Evolutionary conservation across 2,329 filamentous ascomycete species (phyloP).

Genomic region (Trichoderma guizhouense): DNA sequence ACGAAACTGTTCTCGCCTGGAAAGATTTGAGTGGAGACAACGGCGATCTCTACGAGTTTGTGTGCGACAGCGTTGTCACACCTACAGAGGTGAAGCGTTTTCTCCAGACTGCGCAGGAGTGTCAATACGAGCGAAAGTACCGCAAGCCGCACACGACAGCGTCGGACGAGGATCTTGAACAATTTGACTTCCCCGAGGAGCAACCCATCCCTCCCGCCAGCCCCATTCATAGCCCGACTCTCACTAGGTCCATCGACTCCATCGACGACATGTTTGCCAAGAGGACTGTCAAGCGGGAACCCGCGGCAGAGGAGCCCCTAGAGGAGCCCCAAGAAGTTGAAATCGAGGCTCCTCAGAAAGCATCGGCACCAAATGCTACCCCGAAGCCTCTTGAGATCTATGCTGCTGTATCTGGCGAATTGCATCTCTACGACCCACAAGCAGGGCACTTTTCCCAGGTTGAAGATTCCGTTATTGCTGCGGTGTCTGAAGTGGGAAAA

Average conservation of each 20-base stretch:
- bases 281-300: conserved; percentile 45
- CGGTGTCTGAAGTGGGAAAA: conserved; percentile 78
- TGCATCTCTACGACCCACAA: conserved; percentile 90
- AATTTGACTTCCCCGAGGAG: conserved; percentile 74
- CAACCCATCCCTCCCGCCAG: conserved; percentile 63
- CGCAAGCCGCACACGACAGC: conserved; percentile 75
- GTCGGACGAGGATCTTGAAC: conserved; percentile 72
- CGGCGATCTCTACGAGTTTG: conserved; percentile 96
- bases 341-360: conserved; percentile 25
- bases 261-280: conserved; percentile 55
- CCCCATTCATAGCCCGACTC: conserved; percentile 56
- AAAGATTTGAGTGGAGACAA: conserved; percentile 89
- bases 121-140: conserved; percentile 97
- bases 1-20: conserved; percentile 89
- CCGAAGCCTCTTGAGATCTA: conserved; percentile 72
- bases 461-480: conserved; percentile 70
- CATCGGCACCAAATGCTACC: conserved; percentile 27
- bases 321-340: conserved; percentile 19
- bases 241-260: conserved; percentile 54
- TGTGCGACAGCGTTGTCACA: conserved; percentile 75
- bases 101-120: conserved; percentile 78
- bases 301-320: conserved; percentile 24
- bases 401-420: conserved; percentile 71
- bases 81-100: conserved; percentile 74
- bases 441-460: conserved; percentile 81